Base-by-base conservation (phyloP, 2,329 filamentous ascomycete species). In the Amphichorda felina region DNA sequence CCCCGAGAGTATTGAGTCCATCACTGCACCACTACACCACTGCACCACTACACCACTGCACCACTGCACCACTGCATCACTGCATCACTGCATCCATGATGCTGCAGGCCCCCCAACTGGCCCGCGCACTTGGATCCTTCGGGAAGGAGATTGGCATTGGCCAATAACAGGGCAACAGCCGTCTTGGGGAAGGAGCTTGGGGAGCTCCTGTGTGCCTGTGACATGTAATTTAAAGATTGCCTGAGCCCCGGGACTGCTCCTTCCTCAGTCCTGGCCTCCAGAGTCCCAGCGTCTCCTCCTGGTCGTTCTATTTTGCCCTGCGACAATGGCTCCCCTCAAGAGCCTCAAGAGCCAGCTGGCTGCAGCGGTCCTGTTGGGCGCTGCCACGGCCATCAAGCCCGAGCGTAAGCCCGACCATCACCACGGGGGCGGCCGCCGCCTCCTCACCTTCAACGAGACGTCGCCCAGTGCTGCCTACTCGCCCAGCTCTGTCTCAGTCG, bases 381-480 rank as follows among this genome's bases (percentile, higher is more conserved):
- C 44, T 19, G 41, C 41, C 7, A 25, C 38, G 11, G 61, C 63
- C 27, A 61, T 68, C 46, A 62, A 71, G 18, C 68, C 70, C 31
- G 60, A 68, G 5, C 65, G 74, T 22, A 55, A 64, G 34, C 68
- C 72, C 8, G 59, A 66, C 40, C 68, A 72, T 36, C 73, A 75
- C 4, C 58, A 60, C 4, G 72, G 72, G 16, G 67, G 66, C 41
- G 74, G 74, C 7, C 59, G 66, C 21, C 70, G 68, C 34, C 60
- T 75, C 6, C 55, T 79, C 39, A 70, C 61, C 1, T 80, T 71
- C 61, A 76, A 77, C 46, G 66, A 76, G 49, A 77, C 72, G 1
- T 68, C 69, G 8, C 57, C 65, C 1, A 52, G 49, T 11, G 56
- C 61, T 19, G 60, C 51, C 5, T 62, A 76, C 41, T 47, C 60